Evolutionary conservation across 2,329 filamentous ascomycete genomes (phyloP).

Genomic region (Myotisia sp.): DNA sequence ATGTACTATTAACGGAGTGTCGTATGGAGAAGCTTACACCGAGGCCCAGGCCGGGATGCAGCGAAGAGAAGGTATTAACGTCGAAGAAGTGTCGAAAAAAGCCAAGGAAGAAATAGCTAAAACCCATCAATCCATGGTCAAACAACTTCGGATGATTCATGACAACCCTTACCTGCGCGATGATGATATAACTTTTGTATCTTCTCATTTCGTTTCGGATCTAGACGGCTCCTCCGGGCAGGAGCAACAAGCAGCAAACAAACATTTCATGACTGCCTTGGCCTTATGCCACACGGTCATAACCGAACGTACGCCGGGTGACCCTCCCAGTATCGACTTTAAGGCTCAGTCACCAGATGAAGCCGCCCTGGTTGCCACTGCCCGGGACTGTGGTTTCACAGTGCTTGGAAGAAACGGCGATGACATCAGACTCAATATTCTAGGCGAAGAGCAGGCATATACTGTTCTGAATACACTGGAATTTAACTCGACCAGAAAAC

Average conservation of each 20-base stretch:
- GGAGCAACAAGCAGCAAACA: constrained; percentile 62
- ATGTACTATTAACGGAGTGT: constrained; percentile 85
- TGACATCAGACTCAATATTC: constrained; percentile 69
- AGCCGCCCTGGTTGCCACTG: constrained; percentile 83
- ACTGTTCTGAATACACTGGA: constrained; percentile 87
- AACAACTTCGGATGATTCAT: constrained; percentile 58
- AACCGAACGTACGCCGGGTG: constrained; percentile 75
- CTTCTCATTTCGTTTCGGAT: constrained; percentile 77
- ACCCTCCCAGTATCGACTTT: constrained; percentile 81
- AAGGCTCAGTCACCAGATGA: constrained; percentile 97
- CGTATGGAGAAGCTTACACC: constrained; percentile 94
- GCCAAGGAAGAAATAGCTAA: constrained; percentile 64
- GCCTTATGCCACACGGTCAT: constrained; percentile 97
- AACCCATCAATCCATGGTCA: constrained; percentile 59
- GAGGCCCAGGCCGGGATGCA: constrained; percentile 96
- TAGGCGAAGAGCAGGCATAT: constrained; percentile 75
- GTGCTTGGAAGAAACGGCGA: constrained; percentile 68
- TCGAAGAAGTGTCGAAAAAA: constrained; percentile 61
- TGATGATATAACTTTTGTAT: constrained; percentile 80
- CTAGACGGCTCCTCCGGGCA: constrained; percentile 60
- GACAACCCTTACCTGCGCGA: constrained; percentile 85
- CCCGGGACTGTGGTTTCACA: constrained; percentile 88
- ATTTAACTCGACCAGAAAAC: constrained; percentile 91
- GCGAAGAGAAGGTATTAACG: constrained; percentile 73
- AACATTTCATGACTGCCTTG: constrained; percentile 78